These are phyloP conservation scores for Candida sojae DNA, from an alignment of 1,139 yeast genomes.

Conservation along the genomic window DNA sequence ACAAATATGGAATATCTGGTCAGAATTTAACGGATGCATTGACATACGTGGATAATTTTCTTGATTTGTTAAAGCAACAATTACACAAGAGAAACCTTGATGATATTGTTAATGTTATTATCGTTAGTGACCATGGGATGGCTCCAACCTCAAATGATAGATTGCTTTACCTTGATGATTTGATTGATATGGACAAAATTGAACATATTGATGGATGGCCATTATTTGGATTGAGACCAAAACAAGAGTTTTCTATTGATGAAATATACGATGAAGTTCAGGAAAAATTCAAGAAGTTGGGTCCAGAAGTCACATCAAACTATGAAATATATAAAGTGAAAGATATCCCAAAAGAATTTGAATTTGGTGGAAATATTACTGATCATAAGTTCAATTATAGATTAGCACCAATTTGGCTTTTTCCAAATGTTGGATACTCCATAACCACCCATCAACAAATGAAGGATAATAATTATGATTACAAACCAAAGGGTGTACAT, in stretches of 20 bases:
- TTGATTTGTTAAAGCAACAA: slow-evolving; percentile 51
- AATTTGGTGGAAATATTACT: slow-evolving; percentile 56
- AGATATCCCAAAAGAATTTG: slow-evolving; percentile 63
- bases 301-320: slow-evolving; percentile 17
- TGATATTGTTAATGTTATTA: slow-evolving; percentile 67
- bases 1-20: slow-evolving; percentile 68
- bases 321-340: slow-evolving; percentile 53
- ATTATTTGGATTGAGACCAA: slow-evolving; percentile 74
- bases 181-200: slow-evolving; percentile 54
- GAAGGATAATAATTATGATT: slow-evolving; percentile 49
- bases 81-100: slow-evolving; percentile 56
- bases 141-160: slow-evolving; percentile 77
- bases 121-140: slow-evolving; percentile 94
- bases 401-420: slow-evolving; percentile 81
- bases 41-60: slow-evolving; percentile 62
- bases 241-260: slow-evolving; percentile 23
- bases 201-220: slow-evolving; percentile 88
- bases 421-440: slow-evolving; percentile 81
- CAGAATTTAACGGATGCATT: slow-evolving; percentile 56
- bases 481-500: slow-evolving; percentile 74
- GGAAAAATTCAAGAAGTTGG: slow-evolving; percentile 24
- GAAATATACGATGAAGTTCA: slow-evolving; percentile 21
- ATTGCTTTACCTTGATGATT: slow-evolving; percentile 66
- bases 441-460: slow-evolving; percentile 65
- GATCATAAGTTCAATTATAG: slow-evolving; percentile 54